Conservation (phyloP, 2,329 filamentous ascomycete genomes). For the Penicillium sp. region DNA sequence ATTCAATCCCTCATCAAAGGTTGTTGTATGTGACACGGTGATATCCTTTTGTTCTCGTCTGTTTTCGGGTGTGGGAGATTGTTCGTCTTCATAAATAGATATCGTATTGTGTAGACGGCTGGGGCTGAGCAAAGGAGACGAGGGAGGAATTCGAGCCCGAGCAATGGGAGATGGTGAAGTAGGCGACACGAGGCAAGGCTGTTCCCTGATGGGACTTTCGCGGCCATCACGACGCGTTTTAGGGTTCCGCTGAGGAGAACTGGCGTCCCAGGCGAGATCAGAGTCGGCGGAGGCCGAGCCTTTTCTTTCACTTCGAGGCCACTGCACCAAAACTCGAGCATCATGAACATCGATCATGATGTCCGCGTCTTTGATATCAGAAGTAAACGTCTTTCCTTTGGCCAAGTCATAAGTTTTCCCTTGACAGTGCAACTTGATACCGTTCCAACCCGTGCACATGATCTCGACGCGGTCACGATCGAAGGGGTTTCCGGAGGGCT, state of each 20-base stretch:
- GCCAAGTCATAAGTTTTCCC: slow-evolving; percentile 78
- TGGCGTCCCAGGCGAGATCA: slow-evolving; percentile 68
- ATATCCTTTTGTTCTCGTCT: slow-evolving; percentile 8
- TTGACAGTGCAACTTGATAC: slow-evolving; percentile 86
- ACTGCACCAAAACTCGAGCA: slow-evolving; percentile 80
- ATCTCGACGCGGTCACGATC: slow-evolving; percentile 79
- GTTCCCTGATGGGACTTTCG: slow-evolving; percentile 54
- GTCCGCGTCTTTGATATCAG: slow-evolving; percentile 79
- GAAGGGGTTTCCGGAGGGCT: slow-evolving; percentile 63
- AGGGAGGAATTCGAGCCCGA: slow-evolving; percentile 41
- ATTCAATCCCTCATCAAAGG: slow-evolving; percentile 18
- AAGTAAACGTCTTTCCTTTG: slow-evolving; percentile 86
- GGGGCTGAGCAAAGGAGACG: slow-evolving; percentile 41
- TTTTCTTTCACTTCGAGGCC: slow-evolving; percentile 64
- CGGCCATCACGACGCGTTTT: slow-evolving; percentile 26
- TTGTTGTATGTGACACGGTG: slow-evolving; percentile 30
- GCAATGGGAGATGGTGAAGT: slow-evolving; percentile 65
- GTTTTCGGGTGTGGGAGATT: slow-evolving; percentile 49
- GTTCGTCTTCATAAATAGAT: slow-evolving; percentile 70
- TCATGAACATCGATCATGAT: slow-evolving; percentile 97
- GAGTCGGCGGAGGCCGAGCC: slow-evolving; percentile 51
- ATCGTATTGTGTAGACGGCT: slow-evolving; percentile 43
- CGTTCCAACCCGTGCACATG: slow-evolving; percentile 93
- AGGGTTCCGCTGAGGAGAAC: slow-evolving; percentile 33
- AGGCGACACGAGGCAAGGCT: slow-evolving; percentile 65